Conservation (phyloP, 495 filamentous ascomycete genomes). For the Podospora pseudoanserina region DNA sequence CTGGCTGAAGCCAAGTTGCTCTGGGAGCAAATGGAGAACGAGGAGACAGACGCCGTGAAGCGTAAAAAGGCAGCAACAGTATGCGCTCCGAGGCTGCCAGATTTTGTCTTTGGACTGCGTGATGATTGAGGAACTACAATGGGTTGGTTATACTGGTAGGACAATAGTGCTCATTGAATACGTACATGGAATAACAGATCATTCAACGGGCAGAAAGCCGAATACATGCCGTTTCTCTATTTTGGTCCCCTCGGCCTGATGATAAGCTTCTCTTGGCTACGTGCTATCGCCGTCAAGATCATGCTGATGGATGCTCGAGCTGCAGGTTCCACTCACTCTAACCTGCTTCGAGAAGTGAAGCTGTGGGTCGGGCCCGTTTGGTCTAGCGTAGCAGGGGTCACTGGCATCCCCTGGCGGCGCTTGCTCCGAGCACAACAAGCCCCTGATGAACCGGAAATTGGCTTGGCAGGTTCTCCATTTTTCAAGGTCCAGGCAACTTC, state of each 20-base stretch:
- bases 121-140: neutral
- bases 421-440: neutral
- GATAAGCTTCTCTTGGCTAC: neutral
- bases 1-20: conserved; percentile 3
- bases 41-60: neutral
- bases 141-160: too few species aligned
- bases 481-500: conserved; percentile 1
- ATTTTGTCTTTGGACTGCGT: neutral
- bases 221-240: too few species aligned
- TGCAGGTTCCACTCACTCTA: neutral
- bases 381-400: neutral
- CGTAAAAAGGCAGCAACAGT: neutral
- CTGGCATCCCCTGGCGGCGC: too few species aligned
- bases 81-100: neutral
- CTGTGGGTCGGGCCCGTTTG: neutral
- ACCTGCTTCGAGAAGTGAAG: neutral
- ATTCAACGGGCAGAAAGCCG: too few species aligned
- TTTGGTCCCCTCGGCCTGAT: neutral
- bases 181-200: too few species aligned
- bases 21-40: conserved; percentile 12
- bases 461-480: conserved; percentile 5
- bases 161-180: too few species aligned
- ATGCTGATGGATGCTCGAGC: neutral
- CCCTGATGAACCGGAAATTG: neutral
- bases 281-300: neutral